Evolutionary conservation across 192 early-diverging fungal species (phyloP), one percentile per base, ranked within the genome.

Genomic region (Backusella liffmaniae): DNA sequence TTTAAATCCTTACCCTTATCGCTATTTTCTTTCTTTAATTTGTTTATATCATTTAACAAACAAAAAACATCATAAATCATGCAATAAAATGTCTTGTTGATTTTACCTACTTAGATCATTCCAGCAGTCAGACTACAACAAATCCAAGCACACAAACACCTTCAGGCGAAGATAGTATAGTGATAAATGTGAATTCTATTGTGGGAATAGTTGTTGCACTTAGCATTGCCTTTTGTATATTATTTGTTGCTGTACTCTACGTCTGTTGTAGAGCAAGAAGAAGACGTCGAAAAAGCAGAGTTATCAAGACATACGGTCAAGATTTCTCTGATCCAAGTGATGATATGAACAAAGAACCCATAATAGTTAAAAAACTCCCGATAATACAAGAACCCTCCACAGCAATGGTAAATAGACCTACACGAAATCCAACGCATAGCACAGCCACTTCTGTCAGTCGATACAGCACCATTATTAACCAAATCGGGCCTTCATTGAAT

Each of bases 361-460:
- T 59, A 26, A 8, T 29, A n/a, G 26, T 29, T 13, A 29, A 62
- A 29, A 62, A 13, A 15, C 21, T 29, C 2, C 56, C 26, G 3
- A 29, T 29, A 26, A 29, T 29, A 62, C 56, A 23, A 62, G 26
- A 62, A 29, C 56, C 56, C 9, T 12, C 8, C 23, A 62, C 3
- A 2, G 56, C 56, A 62, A 62, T n/a, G 18, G 18, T 26, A 62
- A 62, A 23, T 62, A 62, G 56, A 62, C 49, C 49, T 53, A 53
- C 16, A 53, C 8, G 56, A 13, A 12, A 62, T 4, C 56, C 10
- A 29, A 62, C 56, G 0, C 21, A 62, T n/a, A 62, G 56, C 12
- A 62, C 56, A 13, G 56, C 56, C 12, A 62, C 56, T 62, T 62
- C 56, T 62, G 56, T 62, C 56, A 62, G 56, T 62, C 56, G 56